These are phyloP conservation scores for Aphanomyces stellatus DNA, from an alignment of 352 stramenopile species.

Conservation along the genomic window DNA sequence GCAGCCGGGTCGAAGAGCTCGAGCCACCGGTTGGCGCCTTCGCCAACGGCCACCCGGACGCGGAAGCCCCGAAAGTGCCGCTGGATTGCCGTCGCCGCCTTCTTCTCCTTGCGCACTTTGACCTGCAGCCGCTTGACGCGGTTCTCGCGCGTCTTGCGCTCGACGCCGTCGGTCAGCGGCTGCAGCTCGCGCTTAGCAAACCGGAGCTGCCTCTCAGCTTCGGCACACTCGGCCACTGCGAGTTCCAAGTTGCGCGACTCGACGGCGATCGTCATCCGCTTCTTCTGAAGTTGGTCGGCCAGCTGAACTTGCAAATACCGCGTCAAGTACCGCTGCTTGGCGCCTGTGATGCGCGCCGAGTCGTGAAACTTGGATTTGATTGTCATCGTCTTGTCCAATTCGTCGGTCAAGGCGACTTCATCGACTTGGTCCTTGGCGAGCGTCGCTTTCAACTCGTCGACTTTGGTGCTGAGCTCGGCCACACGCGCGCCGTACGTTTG, in stretches of 20 bases:
- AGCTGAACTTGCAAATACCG: constrained; percentile 89
- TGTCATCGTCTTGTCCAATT: constrained; percentile 74
- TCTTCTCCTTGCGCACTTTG: constrained; percentile 54
- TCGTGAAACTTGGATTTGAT: constrained; percentile 84
- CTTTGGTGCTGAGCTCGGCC: constrained; percentile 38
- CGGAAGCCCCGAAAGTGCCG: constrained; percentile 68
- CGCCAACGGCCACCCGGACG: constrained; percentile 46
- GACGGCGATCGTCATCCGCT: constrained; percentile 55
- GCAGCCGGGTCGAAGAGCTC: constrained; percentile 30
- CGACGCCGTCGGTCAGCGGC: constrained; percentile 74
- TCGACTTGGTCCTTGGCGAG: constrained; percentile 39
- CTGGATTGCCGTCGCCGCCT: constrained; percentile 69
- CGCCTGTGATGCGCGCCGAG: constrained; percentile 76
- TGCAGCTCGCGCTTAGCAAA: constrained; percentile 67
- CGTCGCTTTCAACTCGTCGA: constrained; percentile 35
- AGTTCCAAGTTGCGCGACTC: constrained; percentile 43
- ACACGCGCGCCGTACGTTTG: constrained; percentile 33
- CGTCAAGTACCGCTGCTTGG: constrained; percentile 87
- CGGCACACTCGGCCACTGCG: constrained; percentile 43
- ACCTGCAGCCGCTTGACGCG: constrained; percentile 55
- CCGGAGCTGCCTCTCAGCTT: constrained; percentile 61
- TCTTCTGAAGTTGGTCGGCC: constrained; percentile 67
- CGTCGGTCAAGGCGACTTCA: constrained; percentile 42
- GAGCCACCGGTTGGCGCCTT: constrained; percentile 77
- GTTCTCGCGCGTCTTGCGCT: constrained; percentile 64